Evolutionary conservation across 73 alveolate genomes (phyloP).

Genomic region (Diophrys sp.): DNA sequence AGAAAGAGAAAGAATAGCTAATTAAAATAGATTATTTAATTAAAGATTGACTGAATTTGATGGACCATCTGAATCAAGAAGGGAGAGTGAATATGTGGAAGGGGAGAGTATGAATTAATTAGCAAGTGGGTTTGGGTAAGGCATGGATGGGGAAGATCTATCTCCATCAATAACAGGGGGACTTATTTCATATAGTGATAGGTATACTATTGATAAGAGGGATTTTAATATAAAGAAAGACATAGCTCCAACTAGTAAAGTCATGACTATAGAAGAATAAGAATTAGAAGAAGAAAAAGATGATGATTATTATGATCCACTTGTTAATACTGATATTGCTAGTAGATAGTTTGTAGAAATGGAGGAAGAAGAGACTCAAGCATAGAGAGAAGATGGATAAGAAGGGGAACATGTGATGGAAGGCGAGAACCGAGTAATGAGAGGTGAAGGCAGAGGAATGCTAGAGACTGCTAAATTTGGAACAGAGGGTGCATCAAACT

Average conservation of each 20-base stretch:
- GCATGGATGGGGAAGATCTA: no score
- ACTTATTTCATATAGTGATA: conserved; percentile 5
- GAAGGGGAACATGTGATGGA: background rate
- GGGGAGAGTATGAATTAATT: no score
- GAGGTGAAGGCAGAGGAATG: background rate
- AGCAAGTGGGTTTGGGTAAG: no score
- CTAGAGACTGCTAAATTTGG: background rate
- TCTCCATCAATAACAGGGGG: no score
- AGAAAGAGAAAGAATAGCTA: background rate
- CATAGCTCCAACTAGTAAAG: no score
- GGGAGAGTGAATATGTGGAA: no score
- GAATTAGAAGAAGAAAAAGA: background rate
- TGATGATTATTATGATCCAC: conserved; percentile 28
- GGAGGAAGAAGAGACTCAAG: background rate
- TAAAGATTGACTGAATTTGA: background rate
- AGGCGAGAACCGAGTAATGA: background rate
- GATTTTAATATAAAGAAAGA: no score
- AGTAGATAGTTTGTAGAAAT: background rate
- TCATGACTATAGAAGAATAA: background rate
- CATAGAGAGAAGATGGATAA: conserved; percentile 6
- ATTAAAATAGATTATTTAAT: no score
- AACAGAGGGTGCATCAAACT: background rate
- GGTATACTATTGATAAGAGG: conserved; percentile 12
- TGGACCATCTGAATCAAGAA: no score
- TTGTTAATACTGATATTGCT: conserved; percentile 4